Conservation (phyloP, 352 stramenopile species). For the Phytopythium litorale region DNA sequence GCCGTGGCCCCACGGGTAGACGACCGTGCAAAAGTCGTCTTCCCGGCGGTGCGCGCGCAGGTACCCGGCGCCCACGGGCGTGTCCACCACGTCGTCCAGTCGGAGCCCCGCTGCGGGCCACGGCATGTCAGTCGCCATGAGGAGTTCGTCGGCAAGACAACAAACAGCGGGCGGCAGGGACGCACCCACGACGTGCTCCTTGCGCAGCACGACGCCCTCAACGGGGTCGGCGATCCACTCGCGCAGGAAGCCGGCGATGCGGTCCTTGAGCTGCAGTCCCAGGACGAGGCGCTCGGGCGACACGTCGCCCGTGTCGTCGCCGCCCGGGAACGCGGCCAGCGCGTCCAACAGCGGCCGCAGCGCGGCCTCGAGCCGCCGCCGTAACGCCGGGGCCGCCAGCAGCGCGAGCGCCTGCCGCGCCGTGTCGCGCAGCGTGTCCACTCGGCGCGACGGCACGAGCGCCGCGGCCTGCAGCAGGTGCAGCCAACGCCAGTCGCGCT, state of each 20-base stretch:
- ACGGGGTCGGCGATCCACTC: constrained; percentile 68
- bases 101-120: constrained; percentile 22
- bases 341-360: constrained; percentile 26
- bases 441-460: constrained; percentile 54
- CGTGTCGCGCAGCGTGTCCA: constrained; percentile 43
- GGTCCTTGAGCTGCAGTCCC: constrained; percentile 63
- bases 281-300: constrained; percentile 28
- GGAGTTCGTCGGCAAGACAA: background rate
- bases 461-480: constrained; percentile 63
- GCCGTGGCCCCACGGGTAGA: constrained; percentile 73
- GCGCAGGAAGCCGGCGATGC: constrained; percentile 59
- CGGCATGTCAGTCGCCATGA: background rate
- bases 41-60: constrained; percentile 51
- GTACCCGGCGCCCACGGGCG: constrained; percentile 53
- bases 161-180: background rate
- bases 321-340: constrained; percentile 9
- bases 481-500: constrained; percentile 65
- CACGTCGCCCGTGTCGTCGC: constrained; percentile 3
- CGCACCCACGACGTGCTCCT: constrained; percentile 66
- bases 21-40: constrained; percentile 60
- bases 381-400: constrained; percentile 25
- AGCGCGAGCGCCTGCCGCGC: constrained; percentile 49
- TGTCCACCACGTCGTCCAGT: constrained; percentile 65
- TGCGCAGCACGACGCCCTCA: constrained; percentile 61
- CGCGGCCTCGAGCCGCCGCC: constrained; percentile 19